Percentiles rank a stretch among this genome's conserved stretches.
These are phyloP conservation scores for Linnemannia hyalina DNA, from an alignment of 192 early-diverging fungal genomes.

Conservation along the genomic window DNA sequence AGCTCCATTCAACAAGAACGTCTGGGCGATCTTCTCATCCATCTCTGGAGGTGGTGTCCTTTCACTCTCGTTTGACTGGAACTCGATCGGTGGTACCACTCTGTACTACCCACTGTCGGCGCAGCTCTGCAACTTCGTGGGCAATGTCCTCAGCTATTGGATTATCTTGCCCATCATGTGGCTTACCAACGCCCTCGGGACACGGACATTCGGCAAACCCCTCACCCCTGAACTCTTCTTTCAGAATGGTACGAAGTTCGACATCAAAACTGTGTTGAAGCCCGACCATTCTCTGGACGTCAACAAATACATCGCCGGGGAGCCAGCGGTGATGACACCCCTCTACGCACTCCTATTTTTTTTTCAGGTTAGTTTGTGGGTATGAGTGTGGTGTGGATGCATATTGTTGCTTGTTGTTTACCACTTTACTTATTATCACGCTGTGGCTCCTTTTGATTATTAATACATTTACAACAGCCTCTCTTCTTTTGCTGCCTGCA, in stretches of 20 bases:
- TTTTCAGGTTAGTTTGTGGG: slow-evolving; percentile 14
- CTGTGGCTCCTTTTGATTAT: neutral
- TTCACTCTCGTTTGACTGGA: slow-evolving; percentile 53
- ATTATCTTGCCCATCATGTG: slow-evolving; percentile 12
- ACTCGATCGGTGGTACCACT: slow-evolving; percentile 19
- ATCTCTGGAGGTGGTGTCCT: slow-evolving; percentile 41
- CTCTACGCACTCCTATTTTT: slow-evolving; percentile 57
- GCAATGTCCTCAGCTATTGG: slow-evolving; percentile 32
- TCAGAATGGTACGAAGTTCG: neutral
- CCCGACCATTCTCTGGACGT: slow-evolving; percentile 27
- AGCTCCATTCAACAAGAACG: slow-evolving; percentile 23
- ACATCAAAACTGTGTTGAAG: slow-evolving; percentile 54
- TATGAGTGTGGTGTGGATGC: slow-evolving; percentile 10
- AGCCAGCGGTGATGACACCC: slow-evolving; percentile 60
- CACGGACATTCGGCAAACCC: slow-evolving; percentile 11
- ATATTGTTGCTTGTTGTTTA: neutral
- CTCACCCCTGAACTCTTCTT: neutral
- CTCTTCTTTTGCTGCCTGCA: slow-evolving; percentile 61
- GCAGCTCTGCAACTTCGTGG: neutral
- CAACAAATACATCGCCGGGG: slow-evolving; percentile 47
- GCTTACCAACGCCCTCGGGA: slow-evolving; percentile 37
- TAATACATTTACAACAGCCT: slow-evolving; percentile 32
- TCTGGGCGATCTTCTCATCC: slow-evolving; percentile 49
- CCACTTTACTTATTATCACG: too few relatives aligned
- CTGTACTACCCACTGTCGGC: slow-evolving; percentile 19